Conservation (phyloP, 2,329 filamentous ascomycete species). For the Aspergillus hiratsukae region DNA sequence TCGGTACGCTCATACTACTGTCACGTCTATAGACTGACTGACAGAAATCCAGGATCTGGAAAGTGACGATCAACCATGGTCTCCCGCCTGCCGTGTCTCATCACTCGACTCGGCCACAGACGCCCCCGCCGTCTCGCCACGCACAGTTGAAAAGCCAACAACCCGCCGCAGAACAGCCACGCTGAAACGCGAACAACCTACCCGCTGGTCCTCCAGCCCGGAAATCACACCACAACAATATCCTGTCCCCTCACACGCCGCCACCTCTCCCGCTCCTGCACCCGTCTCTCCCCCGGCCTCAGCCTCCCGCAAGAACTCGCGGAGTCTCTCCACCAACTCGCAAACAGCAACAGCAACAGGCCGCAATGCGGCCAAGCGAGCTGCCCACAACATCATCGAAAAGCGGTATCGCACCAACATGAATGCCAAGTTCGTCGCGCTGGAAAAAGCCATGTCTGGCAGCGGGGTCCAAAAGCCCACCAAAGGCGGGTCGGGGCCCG, state of each 20-base stretch:
- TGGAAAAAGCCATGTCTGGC: slow-evolving; percentile 33
- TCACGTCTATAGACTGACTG: slow-evolving; percentile 8
- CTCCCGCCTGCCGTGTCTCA: slow-evolving; percentile 18
- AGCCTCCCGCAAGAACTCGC: slow-evolving; percentile 19
- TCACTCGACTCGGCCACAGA: slow-evolving; percentile 15
- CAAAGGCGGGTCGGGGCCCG: slow-evolving; percentile 21
- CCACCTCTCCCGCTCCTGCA: slow-evolving; percentile 8
- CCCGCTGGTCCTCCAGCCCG: slow-evolving; percentile 25
- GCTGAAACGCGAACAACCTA: slow-evolving; percentile 6
- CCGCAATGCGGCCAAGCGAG: slow-evolving; percentile 37
- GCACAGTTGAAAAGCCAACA: slow-evolving; percentile 2
- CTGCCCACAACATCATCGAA: slow-evolving; percentile 40
- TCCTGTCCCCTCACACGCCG: slow-evolving; percentile 5
- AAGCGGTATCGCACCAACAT: slow-evolving; percentile 41
- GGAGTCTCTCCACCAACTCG: slow-evolving; percentile 25
- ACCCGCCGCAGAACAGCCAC: slow-evolving; percentile 7
- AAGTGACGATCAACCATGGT: slow-evolving; percentile 33
- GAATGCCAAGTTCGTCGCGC: slow-evolving; percentile 38
- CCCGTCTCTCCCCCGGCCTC: slow-evolving; percentile 3
- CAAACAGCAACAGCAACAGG: slow-evolving; percentile 15
- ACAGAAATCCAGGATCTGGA: slow-evolving; percentile 24
- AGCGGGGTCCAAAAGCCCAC: slow-evolving; percentile 20
- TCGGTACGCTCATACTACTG: slow-evolving; percentile 14
- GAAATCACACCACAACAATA: slow-evolving; percentile 25
- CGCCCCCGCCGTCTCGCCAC: neutral